A percentile compares a stretch with the other conserved stretches of the same genome.
Evolutionary conservation across 352 stramenopile species (phyloP).

Genomic region (Pelagophyceae sp.): DNA sequence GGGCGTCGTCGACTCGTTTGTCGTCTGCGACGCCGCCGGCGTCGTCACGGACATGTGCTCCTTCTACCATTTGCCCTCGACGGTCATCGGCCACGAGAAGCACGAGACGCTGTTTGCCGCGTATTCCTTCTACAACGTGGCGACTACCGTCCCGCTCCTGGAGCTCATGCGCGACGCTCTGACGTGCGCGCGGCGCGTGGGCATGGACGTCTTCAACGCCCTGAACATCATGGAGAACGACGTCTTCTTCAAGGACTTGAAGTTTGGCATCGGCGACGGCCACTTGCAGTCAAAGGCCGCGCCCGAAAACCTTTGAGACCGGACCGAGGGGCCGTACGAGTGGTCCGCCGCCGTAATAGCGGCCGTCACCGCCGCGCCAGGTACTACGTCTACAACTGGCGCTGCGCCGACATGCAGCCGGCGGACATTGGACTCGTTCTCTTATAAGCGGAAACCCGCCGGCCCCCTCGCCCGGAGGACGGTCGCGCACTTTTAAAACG

Average conservation of each 20-base stretch:
- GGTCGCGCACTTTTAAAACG: no score
- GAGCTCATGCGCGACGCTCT: slow-evolving; percentile 74
- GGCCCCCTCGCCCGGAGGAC: no score
- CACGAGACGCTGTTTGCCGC: slow-evolving; percentile 88
- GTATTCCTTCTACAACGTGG: slow-evolving; percentile 99
- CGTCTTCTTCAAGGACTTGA: slow-evolving; percentile 63
- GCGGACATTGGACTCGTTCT: slow-evolving; percentile 75
- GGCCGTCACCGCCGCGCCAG: not conserved
- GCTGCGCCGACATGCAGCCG: slow-evolving; percentile 61
- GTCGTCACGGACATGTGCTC: slow-evolving; percentile 83
- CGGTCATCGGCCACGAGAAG: slow-evolving; percentile 85
- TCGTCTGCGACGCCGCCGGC: slow-evolving; percentile 62
- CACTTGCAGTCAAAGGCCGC: slow-evolving; percentile 82
- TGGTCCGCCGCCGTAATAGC: no score
- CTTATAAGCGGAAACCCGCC: no score
- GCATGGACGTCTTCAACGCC: slow-evolving; percentile 80
- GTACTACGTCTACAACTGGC: slow-evolving; percentile 85
- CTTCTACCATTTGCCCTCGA: slow-evolving; percentile 96
- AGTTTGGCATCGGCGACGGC: slow-evolving; percentile 81
- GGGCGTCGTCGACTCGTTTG: slow-evolving; percentile 86
- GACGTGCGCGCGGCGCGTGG: slow-evolving; percentile 57
- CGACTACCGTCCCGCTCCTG: slow-evolving; percentile 53
- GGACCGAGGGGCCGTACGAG: no score
- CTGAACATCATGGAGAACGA: slow-evolving; percentile 84
- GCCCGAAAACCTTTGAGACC: no score